phyloP scores from a whole-genome alignment of 371 early-diverging fungal genomes.

The Blakeslea trispora region DNA sequence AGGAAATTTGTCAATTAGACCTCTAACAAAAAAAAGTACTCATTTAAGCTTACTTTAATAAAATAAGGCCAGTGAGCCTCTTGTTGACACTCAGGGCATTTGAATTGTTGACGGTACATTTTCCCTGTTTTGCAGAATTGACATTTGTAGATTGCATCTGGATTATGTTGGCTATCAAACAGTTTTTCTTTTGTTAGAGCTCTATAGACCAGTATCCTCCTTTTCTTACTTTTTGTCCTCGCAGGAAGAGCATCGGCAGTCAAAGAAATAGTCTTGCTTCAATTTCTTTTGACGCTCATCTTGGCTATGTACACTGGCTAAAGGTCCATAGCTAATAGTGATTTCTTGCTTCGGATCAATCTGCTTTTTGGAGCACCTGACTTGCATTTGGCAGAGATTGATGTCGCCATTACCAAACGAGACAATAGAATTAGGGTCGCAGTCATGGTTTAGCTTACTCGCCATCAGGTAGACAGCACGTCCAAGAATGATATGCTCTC shows the following conservation, averaged over 20 bases:
- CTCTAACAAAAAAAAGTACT: too few species aligned
- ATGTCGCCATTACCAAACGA: conserved; percentile 21
- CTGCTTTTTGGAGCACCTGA: conserved; percentile 2
- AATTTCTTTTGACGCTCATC: conserved; percentile 18
- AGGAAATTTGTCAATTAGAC: neutral
- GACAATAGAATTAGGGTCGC: conserved; percentile 34
- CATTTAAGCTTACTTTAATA: conserved; percentile 12
- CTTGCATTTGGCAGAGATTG: conserved; percentile 2
- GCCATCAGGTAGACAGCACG: conserved; percentile 34
- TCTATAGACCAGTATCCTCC: too few species aligned
- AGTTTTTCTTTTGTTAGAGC: conserved; percentile 1
- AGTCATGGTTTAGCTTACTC: conserved; percentile 37
- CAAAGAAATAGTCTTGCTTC: conserved; percentile 30
- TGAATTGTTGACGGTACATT: conserved; percentile 11
- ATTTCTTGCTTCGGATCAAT: conserved; percentile 5
- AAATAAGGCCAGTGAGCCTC: conserved; percentile 12
- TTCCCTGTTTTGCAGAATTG: conserved; percentile 18
- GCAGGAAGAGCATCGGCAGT: conserved; percentile 34
- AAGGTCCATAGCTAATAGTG: conserved; percentile 40
- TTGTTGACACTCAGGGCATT: conserved; percentile 18
- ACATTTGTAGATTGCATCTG: conserved; percentile 24
- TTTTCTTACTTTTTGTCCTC: conserved; percentile 9
- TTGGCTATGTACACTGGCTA: conserved; percentile 13
- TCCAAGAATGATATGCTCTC: conserved; percentile 18
- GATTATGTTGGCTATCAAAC: neutral